Percentiles rank a stretch among this genome's conserved stretches.
phyloP scores from a whole-genome alignment of 1,284 basidiomycete genomes.

The Apiotrichum brassicae region DNA sequence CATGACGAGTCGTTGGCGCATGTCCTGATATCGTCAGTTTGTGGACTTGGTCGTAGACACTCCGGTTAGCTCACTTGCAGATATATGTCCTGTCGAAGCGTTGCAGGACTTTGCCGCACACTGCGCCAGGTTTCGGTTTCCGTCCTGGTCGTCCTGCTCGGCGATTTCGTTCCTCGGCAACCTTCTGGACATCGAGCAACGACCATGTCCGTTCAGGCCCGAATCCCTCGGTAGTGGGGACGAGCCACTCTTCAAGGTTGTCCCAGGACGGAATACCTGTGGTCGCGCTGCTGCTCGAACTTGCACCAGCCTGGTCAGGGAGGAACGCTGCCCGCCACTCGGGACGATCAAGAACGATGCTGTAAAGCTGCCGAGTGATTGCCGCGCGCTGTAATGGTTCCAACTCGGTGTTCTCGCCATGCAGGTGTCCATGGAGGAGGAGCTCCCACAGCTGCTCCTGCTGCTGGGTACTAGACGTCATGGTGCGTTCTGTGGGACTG shows the following conservation, averaged over 20 bases:
- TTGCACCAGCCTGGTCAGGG: background rate
- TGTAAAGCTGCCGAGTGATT: slow-evolving; percentile 29
- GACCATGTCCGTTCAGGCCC: slow-evolving; percentile 17
- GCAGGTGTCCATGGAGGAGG: slow-evolving; percentile 9
- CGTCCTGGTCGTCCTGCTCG: slow-evolving; percentile 15
- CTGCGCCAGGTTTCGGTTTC: slow-evolving; percentile 22
- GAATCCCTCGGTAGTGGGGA: slow-evolving; percentile 9
- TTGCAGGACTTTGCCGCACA: slow-evolving; percentile 38
- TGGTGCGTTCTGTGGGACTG: background rate
- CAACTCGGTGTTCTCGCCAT: slow-evolving; percentile 16
- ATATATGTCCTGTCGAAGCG: slow-evolving; percentile 68
- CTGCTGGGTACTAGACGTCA: slow-evolving; percentile 8
- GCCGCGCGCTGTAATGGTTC: slow-evolving; percentile 20
- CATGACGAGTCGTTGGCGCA: slow-evolving; percentile 82
- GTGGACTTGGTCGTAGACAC: too few relatives aligned
- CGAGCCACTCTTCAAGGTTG: slow-evolving; percentile 21
- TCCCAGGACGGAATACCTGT: slow-evolving; percentile 10
- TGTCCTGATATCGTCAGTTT: too few relatives aligned
- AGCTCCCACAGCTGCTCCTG: slow-evolving; percentile 10
- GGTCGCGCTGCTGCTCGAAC: background rate
- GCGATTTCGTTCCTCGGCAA: slow-evolving; percentile 16
- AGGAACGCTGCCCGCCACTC: slow-evolving; percentile 27
- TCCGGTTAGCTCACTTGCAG: slow-evolving; percentile 88
- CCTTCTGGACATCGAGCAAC: slow-evolving; percentile 16
- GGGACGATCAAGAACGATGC: slow-evolving; percentile 26